Evolutionary conservation across 352 stramenopile species (phyloP), one percentile per base, ranked within the genome.

Genomic region (Pythium grandisporangium): DNA sequence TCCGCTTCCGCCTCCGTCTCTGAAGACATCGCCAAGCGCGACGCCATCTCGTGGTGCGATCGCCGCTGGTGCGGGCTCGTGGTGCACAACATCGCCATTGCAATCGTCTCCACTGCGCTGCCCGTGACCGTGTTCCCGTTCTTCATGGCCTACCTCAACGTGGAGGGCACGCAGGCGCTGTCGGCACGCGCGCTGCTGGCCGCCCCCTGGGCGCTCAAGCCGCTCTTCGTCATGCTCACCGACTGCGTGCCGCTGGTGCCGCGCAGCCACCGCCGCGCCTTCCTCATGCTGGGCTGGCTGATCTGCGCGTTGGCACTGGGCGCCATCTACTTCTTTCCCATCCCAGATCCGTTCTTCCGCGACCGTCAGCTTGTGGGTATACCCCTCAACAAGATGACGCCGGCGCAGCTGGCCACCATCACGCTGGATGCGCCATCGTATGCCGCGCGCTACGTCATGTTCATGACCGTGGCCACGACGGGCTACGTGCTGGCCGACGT

Each of bases 401-500:
- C 17, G 3, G 23, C 47, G 21, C 41, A 78, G 25, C 45, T 62
- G 37, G 54, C 24, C 7, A 45, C 42, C 0, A 60, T 84, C 42
- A 84, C 78, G 36, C 10, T 36, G 6, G 47, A 81, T 6, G 70
- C 73, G 1, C 65, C 58, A 2, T 30, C 38, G 2, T 45, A 67
- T 13, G 74, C 66, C 11, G 62, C 54, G 3, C 51, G 63, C 13
- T 87, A 80, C 52, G 47, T 84, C 6, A 32, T 84, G 45, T 35
- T 82, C 35, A 86, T 95, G 63, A 58, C 62, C 8, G 30, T 90
- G 17, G 76, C 81, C 2, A 82, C 70, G 17, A 19, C 81, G 19
- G 81, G 79, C 0, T 91, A 88, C 48, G 69, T 91, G 12, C 54
- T 90, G 30, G 73, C 78, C 2, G 79, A 94, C 44, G 76, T 90